A percentile compares a stretch with the other conserved stretches of the same genome.
phyloP scores from a whole-genome alignment of 2,329 filamentous ascomycete genomes.

The Pseudocercospora fijiensis region DNA sequence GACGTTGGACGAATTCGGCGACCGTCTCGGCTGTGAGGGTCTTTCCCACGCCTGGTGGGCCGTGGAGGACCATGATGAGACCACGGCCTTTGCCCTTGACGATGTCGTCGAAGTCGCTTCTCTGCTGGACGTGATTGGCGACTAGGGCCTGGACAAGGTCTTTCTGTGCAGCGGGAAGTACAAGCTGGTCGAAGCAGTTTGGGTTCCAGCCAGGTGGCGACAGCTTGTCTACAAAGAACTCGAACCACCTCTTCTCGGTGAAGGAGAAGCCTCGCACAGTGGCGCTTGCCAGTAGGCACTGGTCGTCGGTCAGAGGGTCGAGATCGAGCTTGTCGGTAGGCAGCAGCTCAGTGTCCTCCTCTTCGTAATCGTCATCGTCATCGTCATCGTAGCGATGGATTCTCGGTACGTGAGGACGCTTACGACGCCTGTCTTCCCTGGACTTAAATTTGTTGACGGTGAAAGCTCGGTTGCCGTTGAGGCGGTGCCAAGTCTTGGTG shows the following conservation, averaged over 20 bases:
- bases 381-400: too few relatives aligned
- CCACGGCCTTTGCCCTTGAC: conserved; percentile 44
- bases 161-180: conserved; percentile 36
- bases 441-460: conserved; percentile 28
- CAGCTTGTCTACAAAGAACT: conserved; percentile 40
- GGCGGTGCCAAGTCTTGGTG: conserved; percentile 33
- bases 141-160: conserved; percentile 38
- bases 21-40: conserved; percentile 44
- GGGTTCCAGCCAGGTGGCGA: conserved; percentile 34
- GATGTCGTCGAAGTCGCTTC: conserved; percentile 34
- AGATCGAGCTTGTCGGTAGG: conserved; percentile 25
- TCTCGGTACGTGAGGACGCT: conserved; percentile 22
- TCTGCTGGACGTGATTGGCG: conserved; percentile 32
- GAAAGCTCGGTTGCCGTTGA: conserved; percentile 30
- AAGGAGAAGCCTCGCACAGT: conserved; percentile 40
- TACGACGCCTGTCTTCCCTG: conserved; percentile 23
- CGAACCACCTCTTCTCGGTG: conserved; percentile 38
- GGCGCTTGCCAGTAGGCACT: conserved; percentile 37
- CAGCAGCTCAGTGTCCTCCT: conserved; percentile 29
- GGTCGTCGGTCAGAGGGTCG: conserved; percentile 31
- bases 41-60: conserved; percentile 44
- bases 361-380: conserved; percentile 29
- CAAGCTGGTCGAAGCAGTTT: conserved; percentile 37
- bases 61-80: conserved; percentile 40
- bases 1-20: conserved; percentile 41